Base-by-base conservation (phyloP, 2,329 filamentous ascomycete species). In the Fusarium annulatum region DNA sequence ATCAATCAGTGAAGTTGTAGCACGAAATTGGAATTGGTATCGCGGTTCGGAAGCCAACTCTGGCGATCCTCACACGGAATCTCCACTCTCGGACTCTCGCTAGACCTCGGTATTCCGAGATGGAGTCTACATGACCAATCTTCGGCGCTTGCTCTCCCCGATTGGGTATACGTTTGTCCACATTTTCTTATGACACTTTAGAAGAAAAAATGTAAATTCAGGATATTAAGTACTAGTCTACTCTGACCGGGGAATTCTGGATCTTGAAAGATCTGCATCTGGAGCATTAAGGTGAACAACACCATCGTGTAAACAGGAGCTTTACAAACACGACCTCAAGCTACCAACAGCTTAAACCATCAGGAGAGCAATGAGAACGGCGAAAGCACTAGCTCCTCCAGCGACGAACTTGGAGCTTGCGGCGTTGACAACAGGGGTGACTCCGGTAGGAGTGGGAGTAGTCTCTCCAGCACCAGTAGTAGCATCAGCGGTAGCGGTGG, bases 331-430 rank as follows among this genome's bases (percentile, higher is more conserved):
- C 28, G 28, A 11, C 30, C 10, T 42, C 12, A 5, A 14, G 14
- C 1, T 21, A 21, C 16, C 15, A 39, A 21, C 14, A 16, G 9
- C 9, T 49, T 41, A 73, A 19, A 67, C 38, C 66, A 73, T 71
- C 30, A 71, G 14, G 19, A 58, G 26, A 41, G 67, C 59, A 43
- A 63, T 26, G 8, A 73, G 8, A 2, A 73, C n/a, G 30, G 71
- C 71, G 26, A 64, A 38, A 8, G 64, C 1, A 12, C 41, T 38
- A 56, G 62, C 71, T 30, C 71, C 71, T 23, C 58, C 52, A 16
- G 70, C 46, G 9, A 60, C 16, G 6, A 67, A 26, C 55, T 71
- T 73, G 28, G 71, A 61, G 34, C 57, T 60, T 7, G 61, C 71
- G 18, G 66, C 55, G 15, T 69, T 73, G 30, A 57, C 41, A 28